Percentiles rank a stretch among this genome's conserved stretches.
These are phyloP conservation scores for Euphorbia celastroides DNA, from an alignment of 441 rosid genomes.

Conservation along the genomic window DNA sequence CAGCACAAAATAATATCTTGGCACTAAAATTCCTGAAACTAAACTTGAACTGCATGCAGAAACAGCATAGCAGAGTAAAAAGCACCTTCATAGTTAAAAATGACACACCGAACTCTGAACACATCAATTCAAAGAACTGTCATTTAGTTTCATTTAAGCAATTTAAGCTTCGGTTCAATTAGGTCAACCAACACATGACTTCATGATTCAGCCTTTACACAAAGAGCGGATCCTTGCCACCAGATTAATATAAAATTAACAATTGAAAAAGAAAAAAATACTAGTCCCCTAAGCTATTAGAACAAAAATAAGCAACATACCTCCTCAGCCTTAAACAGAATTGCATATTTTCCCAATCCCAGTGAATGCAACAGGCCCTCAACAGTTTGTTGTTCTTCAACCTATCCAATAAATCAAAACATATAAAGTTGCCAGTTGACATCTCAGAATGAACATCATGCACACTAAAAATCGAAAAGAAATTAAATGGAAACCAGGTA, in stretches of 20 bases:
- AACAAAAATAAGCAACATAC: slow-evolving; percentile 36
- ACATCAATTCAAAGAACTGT: neutral
- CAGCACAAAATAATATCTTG: neutral
- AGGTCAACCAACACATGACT: neutral
- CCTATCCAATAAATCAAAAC: slow-evolving; percentile 27
- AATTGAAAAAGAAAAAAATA: neutral
- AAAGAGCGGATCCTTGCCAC: neutral
- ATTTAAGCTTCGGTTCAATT: neutral
- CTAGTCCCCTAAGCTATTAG: neutral
- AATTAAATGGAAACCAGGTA: neutral
- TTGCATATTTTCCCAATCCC: slow-evolving; percentile 69
- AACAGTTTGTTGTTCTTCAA: slow-evolving; percentile 62
- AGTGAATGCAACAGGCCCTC: slow-evolving; percentile 61
- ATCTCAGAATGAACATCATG: neutral
- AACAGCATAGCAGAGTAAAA: neutral
- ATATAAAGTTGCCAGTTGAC: slow-evolving; percentile 6
- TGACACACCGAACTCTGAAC: too few relatives aligned
- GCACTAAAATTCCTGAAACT: neutral
- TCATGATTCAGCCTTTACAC: neutral
- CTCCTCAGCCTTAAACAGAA: slow-evolving; percentile 77
- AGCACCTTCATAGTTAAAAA: too few relatives aligned
- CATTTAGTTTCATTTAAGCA: neutral
- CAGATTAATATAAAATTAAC: neutral
- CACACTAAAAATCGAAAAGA: neutral
- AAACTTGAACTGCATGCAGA: neutral